Evolutionary conservation across 2,329 filamentous ascomycete species (phyloP).

Genomic region (Fusarium sp.): DNA sequence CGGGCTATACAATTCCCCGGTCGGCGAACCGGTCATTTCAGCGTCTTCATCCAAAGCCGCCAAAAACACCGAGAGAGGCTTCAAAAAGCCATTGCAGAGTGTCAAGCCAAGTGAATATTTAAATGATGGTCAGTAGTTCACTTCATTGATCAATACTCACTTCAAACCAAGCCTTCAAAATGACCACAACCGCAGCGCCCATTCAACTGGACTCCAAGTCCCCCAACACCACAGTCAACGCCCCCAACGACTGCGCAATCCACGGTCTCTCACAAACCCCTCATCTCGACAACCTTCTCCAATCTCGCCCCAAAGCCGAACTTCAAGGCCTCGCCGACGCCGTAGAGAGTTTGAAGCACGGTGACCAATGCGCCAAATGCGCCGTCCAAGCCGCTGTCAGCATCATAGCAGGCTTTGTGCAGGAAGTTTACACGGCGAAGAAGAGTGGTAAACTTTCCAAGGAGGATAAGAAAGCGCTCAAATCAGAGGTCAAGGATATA

Average conservation of each 20-base stretch:
- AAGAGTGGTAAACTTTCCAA: constrained; percentile 29
- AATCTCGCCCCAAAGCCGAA: constrained; percentile 10
- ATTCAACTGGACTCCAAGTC: neutral
- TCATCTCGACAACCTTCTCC: constrained; percentile 24
- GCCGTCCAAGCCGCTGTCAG: constrained; percentile 12
- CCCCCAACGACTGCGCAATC: constrained; percentile 4
- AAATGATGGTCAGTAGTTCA: rapidly evolving
- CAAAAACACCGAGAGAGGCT: neutral
- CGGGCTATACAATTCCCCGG: neutral
- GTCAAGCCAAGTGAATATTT: neutral
- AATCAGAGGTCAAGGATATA: constrained; percentile 27
- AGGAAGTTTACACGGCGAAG: constrained; percentile 22
- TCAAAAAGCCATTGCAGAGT: neutral
- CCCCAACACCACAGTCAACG: neutral
- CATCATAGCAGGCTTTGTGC: constrained; percentile 9
- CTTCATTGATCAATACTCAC: neutral
- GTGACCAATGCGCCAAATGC: constrained; percentile 26
- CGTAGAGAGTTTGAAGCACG: constrained; percentile 4
- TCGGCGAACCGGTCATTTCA: constrained; percentile 2
- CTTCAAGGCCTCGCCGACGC: constrained; percentile 10
- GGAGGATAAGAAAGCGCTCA: constrained; percentile 32
- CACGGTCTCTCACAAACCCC: constrained; percentile 18
- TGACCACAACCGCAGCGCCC: neutral
- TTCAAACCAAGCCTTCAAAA: neutral
- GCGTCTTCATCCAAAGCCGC: neutral